These are phyloP conservation scores for Lentinula sp. DNA, from an alignment of 768 basidiomycete genomes.

Conservation along the genomic window DNA sequence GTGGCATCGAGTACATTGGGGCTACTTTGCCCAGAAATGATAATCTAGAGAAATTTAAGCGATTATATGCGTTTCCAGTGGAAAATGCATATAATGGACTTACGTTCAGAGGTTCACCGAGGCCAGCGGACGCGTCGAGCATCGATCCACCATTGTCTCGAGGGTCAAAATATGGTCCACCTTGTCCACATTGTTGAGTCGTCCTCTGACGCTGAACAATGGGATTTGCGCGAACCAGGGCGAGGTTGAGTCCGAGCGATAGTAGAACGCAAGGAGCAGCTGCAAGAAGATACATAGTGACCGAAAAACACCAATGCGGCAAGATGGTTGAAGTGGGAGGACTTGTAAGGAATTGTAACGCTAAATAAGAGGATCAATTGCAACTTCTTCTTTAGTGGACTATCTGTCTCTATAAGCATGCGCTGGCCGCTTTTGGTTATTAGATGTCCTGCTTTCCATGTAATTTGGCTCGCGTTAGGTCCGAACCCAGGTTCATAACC, in stretches of 20 bases:
- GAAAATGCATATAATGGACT: slow-evolving; percentile 4
- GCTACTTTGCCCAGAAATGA: slow-evolving; percentile 51
- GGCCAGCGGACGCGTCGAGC: slow-evolving; percentile 31
- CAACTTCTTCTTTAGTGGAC: background rate
- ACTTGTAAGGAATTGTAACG: no score
- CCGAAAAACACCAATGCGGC: slow-evolving; percentile 14
- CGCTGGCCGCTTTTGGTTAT: no score
- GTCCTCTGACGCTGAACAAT: background rate
- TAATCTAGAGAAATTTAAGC: slow-evolving; percentile 33
- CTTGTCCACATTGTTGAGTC: background rate
- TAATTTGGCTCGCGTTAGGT: no score
- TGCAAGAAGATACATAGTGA: slow-evolving; percentile 11
- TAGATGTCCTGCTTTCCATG: no score
- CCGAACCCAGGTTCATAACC: no score
- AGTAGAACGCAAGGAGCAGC: background rate
- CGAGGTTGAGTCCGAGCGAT: background rate
- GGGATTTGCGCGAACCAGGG: background rate
- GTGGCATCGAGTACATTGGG: slow-evolving; percentile 40
- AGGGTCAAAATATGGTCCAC: slow-evolving; percentile 27
- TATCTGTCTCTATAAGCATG: background rate
- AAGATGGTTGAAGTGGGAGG: slow-evolving; percentile 25
- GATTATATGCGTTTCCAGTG: no score
- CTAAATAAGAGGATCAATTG: no score
- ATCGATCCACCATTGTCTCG: slow-evolving; percentile 32
- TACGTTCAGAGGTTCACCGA: slow-evolving; percentile 47